Base-by-base conservation (phyloP, 2,329 filamentous ascomycete species). In the Cryphonectria japonica region DNA sequence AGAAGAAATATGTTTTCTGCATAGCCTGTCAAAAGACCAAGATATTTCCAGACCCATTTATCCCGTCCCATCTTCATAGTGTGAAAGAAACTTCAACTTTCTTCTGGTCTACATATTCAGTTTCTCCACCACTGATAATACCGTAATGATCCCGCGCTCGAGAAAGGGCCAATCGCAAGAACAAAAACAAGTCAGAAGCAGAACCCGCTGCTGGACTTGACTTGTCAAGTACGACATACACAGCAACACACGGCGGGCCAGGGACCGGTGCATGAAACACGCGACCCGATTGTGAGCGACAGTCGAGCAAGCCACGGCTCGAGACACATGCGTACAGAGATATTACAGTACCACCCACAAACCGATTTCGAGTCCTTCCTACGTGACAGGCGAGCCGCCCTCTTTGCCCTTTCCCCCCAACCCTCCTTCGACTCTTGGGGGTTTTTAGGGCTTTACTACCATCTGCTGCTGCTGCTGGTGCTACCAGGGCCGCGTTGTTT, bases 231-330 rank as follows among this genome's bases (percentile, higher is more conserved):
- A 32, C 46, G 68, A 29, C n/a, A 19, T 59, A 29, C 22, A 50
- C 22, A 67, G 71, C 41, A 41, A 66, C 50, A 34, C 63, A 71
- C 50, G 61, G 52, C 50, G 26, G 43, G 62, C 52, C 32, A 63
- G 60, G 60, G 67, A 32, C 32, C 41, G 67, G 46, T 57, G 46
- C 3, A 46, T 71, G 69, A 71, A 65, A 73, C 71, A 69, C 34
- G 16, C 32, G 43, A 65, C 26, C 57, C 50, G 66, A 43, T 62
- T 62, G 16, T 29, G 57, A 69, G 41, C 66, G 41, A 57, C 70
- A 59, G 34, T 41, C 59, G 46, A 59, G 52, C 67, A 69, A 69
- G 69, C 52, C 67, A 69, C 63, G 54, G 46, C 41, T 70, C 39
- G 34, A 50, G 59, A 61, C 69, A 67, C 54, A 26, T 43, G 22